Evolutionary conservation across 768 basidiomycete species (phyloP).

Genomic region (Russula olivacea): DNA sequence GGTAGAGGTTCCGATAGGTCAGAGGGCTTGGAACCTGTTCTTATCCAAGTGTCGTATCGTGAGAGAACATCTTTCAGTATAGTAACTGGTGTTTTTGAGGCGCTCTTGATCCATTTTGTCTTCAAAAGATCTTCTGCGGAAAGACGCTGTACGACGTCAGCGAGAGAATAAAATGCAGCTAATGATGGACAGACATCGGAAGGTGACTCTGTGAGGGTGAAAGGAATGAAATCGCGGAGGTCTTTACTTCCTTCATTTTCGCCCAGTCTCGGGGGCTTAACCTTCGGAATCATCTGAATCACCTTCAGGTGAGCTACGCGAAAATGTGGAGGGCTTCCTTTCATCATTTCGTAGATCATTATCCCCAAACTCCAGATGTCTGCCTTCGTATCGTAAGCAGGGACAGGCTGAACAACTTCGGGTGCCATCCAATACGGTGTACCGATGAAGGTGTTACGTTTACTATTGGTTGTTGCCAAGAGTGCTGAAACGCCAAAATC

Average conservation of each 20-base stretch:
- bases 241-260: constrained; percentile 79
- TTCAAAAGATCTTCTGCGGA: constrained; percentile 85
- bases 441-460: constrained; percentile 93
- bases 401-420: constrained; percentile 84
- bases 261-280: constrained; percentile 71
- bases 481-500: constrained; percentile 98
- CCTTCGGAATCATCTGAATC: constrained; percentile 82
- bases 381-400: constrained; percentile 94
- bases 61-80: constrained; percentile 75
- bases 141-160: constrained; percentile 50
- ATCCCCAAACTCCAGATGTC: constrained; percentile 99
- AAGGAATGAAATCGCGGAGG: constrained; percentile 81
- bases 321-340: constrained; percentile 91
- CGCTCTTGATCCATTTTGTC: constrained; percentile 83
- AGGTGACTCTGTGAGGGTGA: constrained; percentile 78
- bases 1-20: constrained; percentile 56
- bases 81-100: constrained; percentile 59
- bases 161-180: neutral
- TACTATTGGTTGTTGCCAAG: constrained; percentile 75
- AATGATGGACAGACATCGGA: constrained; percentile 49
- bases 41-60: constrained; percentile 68
- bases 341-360: constrained; percentile 92
- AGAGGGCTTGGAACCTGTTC: constrained; percentile 33
- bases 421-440: constrained; percentile 99
- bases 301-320: constrained; percentile 76